Evolutionary conservation across 768 basidiomycete genomes (phyloP), one percentile per base, ranked within the genome.

Genomic region (Asterophora lycoperdoides): DNA sequence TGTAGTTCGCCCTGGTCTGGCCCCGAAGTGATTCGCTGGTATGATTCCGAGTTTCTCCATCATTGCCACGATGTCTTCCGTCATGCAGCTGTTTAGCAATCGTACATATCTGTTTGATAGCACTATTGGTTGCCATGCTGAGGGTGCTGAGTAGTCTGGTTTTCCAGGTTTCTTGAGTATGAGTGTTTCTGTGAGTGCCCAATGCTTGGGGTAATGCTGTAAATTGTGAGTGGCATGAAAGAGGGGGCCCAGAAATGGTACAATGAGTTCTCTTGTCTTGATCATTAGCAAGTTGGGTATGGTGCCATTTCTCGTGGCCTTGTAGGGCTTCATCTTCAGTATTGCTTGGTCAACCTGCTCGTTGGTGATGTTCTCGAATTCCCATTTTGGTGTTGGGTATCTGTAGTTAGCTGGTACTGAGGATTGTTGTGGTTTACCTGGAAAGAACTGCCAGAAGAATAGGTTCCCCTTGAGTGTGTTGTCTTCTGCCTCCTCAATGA

Each of bases 211-310:
- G 14, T 41, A 41, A 13, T 18, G 17, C 17, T 29, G 29, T 29
- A 29, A 5, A 10, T 29, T 29, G 29, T 29, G 29, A 10, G 61
- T 63, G 0, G 65, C 66, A 5, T 58, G 11, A 52, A 59, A 73
- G 60, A n/a, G n/a, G n/a, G n/a, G n/a, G n/a, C n/a, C n/a, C n/a
- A n/a, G n/a, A n/a, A n/a, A n/a, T n/a, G n/a, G 62, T 0, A 65
- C 44, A 0, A 71, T 50, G 0, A 58, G 37, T 26, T 60, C 56
- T 26, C 48, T 52, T 44, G 53, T 57, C 11, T 60, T n/a, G 11
- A 42, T 62, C 29, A 72, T 58, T 0, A 73, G 63, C 0, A 57
- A 46, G 47, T 77, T 76, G 0, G 65, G 56, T 2, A 62, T 54
- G 0, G 52, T 54, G 15, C 56, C 58, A 0, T 53, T 52, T 0